Conservation (phyloP, 2,329 filamentous ascomycete genomes). For the Fusarium sp. region DNA sequence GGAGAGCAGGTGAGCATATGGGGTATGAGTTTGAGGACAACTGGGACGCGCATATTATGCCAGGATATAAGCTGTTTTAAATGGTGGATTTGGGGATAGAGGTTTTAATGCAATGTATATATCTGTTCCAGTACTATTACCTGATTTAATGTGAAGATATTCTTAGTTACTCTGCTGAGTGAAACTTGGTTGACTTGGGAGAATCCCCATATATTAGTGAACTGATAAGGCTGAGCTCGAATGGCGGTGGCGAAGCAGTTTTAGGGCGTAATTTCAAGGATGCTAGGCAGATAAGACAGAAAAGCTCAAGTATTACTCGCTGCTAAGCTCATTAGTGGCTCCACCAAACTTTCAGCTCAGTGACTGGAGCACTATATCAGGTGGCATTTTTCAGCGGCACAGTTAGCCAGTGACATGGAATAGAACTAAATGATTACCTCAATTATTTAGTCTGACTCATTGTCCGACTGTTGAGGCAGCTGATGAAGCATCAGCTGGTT, state of each 20-base stretch:
- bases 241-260: neutral
- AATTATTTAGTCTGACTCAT: neutral
- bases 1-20: neutral
- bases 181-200: neutral
- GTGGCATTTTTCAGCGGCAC: neutral
- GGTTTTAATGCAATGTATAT: neutral
- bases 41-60: slow-evolving; percentile 1
- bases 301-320: neutral
- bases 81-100: neutral
- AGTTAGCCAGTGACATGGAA: neutral
- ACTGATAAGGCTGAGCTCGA: neutral
- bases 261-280: neutral
- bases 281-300: neutral
- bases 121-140: neutral
- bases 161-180: too few relatives aligned
- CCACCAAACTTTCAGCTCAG: neutral
- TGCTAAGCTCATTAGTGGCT: neutral
- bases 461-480: neutral
- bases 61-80: neutral
- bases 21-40: slow-evolving; percentile 7
- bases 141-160: neutral
- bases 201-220: neutral
- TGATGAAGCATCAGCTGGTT: neutral
- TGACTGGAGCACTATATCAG: neutral
- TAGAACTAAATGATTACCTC: neutral